These are phyloP conservation scores for Pythium biforme DNA, from an alignment of 352 stramenopile genomes.

Conservation along the genomic window DNA sequence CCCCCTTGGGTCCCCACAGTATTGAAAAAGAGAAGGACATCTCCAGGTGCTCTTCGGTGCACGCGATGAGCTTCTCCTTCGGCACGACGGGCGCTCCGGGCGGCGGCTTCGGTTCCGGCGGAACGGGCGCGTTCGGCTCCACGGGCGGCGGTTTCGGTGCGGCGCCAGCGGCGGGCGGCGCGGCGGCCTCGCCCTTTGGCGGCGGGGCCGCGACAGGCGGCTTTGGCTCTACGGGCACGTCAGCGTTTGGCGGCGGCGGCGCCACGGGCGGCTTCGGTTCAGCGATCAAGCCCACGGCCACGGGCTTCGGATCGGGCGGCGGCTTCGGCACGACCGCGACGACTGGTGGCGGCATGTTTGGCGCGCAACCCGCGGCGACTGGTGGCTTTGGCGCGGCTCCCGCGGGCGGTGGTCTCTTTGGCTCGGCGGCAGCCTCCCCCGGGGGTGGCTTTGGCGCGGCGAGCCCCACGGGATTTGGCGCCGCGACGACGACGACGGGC, in stretches of 20 bases:
- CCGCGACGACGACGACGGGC: neutral
- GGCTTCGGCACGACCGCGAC: constrained; percentile 38
- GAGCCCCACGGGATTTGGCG: constrained; percentile 17
- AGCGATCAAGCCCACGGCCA: constrained; percentile 20
- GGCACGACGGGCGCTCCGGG: constrained; percentile 12
- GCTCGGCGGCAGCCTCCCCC: neutral
- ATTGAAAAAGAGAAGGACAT: constrained; percentile 4
- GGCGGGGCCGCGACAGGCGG: constrained; percentile 32
- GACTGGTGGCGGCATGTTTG: constrained; percentile 32
- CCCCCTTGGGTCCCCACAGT: neutral
- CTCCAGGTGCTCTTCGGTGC: neutral
- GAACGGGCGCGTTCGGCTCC: constrained; percentile 20
- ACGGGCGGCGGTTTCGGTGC: constrained; percentile 20
- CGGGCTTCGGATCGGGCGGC: constrained; percentile 21
- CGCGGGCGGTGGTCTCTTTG: constrained; percentile 25
- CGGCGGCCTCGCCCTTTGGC: constrained; percentile 50
- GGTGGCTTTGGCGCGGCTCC: constrained; percentile 37
- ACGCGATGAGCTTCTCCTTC: constrained; percentile 27
- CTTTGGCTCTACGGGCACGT: constrained; percentile 34
- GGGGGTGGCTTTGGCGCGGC: constrained; percentile 12
- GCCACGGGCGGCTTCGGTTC: constrained; percentile 24
- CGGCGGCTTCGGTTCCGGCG: constrained; percentile 21
- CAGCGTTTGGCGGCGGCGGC: constrained; percentile 40
- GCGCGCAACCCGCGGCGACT: constrained; percentile 23
- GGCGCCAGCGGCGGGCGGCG: constrained; percentile 29